Evolutionary conservation across 2,329 filamentous ascomycete species (phyloP).

Genomic region (Fusarium ambrosium): DNA sequence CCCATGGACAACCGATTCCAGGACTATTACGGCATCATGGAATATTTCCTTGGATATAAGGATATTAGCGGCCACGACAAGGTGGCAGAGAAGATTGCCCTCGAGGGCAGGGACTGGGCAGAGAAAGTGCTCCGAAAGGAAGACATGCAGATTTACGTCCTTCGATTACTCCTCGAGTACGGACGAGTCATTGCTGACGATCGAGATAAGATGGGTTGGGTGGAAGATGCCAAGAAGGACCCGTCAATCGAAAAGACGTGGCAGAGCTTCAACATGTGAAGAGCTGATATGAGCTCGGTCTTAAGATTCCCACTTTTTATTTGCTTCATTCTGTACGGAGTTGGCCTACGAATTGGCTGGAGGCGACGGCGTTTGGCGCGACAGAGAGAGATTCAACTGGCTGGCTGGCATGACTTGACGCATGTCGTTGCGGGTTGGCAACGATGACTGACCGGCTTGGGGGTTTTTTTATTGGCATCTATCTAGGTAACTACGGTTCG

Average conservation of each 20-base stretch:
- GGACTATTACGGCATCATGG: conserved; percentile 80
- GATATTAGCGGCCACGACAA: conserved; percentile 65
- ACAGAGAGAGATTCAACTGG: conserved; percentile 6
- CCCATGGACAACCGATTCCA: conserved; percentile 82
- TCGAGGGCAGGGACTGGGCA: conserved; percentile 76
- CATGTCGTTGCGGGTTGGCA: conserved; percentile 31
- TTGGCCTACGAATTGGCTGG: conserved; percentile 34
- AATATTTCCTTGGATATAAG: conserved; percentile 77
- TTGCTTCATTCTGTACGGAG: conserved; percentile 26
- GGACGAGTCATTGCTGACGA: conserved; percentile 67
- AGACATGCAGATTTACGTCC: conserved; percentile 80
- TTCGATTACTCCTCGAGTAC: conserved; percentile 75
- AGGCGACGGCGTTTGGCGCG: conserved; percentile 42
- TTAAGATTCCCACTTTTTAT: neutral
- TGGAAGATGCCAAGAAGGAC: conserved; percentile 60
- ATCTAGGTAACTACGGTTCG: conserved; percentile 18
- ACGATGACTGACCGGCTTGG: conserved; percentile 23
- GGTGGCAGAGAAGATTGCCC: conserved; percentile 74
- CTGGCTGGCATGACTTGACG: conserved; percentile 14
- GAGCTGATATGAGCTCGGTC: neutral
- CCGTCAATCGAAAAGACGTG: conserved; percentile 51
- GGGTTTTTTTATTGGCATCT: conserved; percentile 19
- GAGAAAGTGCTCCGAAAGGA: conserved; percentile 76
- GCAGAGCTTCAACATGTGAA: conserved; percentile 45
- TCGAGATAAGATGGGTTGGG: conserved; percentile 68